Evolutionary conservation across 2,329 filamentous ascomycete genomes (phyloP).

Genomic region (Colletotrichum ledebouriae): DNA sequence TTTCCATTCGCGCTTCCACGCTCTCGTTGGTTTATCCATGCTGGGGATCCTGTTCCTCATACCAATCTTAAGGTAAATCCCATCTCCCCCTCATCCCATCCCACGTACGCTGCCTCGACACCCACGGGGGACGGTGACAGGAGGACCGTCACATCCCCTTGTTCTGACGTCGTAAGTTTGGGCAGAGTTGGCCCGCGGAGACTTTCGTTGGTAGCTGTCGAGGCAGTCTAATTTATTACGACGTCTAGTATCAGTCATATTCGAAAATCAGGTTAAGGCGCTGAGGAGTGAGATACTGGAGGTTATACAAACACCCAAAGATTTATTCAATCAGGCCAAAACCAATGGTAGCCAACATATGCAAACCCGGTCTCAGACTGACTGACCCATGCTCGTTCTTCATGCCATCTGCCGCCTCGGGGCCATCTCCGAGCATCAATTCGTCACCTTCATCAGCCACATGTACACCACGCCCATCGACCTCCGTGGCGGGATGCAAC

Average conservation of each 20-base stretch:
- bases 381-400: constrained; percentile 5
- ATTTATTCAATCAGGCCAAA: too few species aligned
- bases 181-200: too few species aligned
- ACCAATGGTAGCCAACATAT: too few species aligned
- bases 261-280: too few species aligned
- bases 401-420: neutral
- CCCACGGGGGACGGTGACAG: neutral
- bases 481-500: constrained; percentile 26
- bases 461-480: constrained; percentile 5
- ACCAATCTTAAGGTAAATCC: neutral
- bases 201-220: too few species aligned
- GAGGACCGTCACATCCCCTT: neutral
- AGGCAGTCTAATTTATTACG: too few species aligned
- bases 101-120: neutral
- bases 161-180: neutral
- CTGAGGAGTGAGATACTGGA: too few species aligned
- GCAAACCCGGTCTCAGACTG: too few species aligned
- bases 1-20: neutral
- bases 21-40: constrained; percentile 9
- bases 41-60: constrained; percentile 16
- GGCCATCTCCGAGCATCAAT: neutral
- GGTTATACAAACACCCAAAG: too few species aligned
- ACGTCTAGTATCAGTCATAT: too few species aligned
- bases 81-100: constrained; percentile 4
- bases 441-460: constrained; percentile 13